These are phyloP conservation scores for Coniferiporia sulphurascens DNA, from an alignment of 1,284 basidiomycete genomes.

Conservation along the genomic window DNA sequence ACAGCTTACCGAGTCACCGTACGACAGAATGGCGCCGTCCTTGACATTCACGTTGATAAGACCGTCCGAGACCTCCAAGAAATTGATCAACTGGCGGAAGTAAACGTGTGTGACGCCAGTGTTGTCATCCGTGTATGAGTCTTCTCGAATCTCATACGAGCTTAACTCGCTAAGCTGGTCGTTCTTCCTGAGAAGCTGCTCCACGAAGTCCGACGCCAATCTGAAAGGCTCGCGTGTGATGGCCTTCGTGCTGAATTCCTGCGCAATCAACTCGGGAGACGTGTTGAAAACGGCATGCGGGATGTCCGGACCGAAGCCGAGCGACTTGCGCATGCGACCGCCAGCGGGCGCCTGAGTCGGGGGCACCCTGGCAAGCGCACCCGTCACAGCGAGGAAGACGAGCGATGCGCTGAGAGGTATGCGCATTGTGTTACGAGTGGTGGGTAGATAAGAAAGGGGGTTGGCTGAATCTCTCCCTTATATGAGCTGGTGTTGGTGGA, in stretches of 20 bases:
- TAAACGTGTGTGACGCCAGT: constrained; percentile 87
- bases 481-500: constrained; percentile 1
- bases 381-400: constrained; percentile 14
- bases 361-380: background rate
- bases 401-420: constrained; percentile 15
- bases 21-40: constrained; percentile 74
- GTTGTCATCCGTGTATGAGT: constrained; percentile 82
- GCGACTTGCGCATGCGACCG: constrained; percentile 56
- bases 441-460: constrained; percentile 13
- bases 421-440: constrained; percentile 14
- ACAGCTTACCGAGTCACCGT: constrained; percentile 68
- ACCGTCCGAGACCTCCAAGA: constrained; percentile 82
- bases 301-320: constrained; percentile 74
- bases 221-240: constrained; percentile 44
- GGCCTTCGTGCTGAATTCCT: constrained; percentile 26
- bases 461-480: background rate
- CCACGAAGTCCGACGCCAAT: constrained; percentile 58
- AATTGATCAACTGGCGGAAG: constrained; percentile 74
- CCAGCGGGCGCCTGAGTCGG: background rate
- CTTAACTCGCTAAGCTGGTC: constrained; percentile 34
- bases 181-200: constrained; percentile 35
- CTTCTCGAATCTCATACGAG: constrained; percentile 58
- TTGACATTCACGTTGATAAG: constrained; percentile 89
- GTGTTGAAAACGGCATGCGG: constrained; percentile 66
- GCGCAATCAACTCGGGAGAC: constrained; percentile 40